phyloP scores from a whole-genome alignment of 139 green algal genomes.

The Closterium sp. region DNA sequence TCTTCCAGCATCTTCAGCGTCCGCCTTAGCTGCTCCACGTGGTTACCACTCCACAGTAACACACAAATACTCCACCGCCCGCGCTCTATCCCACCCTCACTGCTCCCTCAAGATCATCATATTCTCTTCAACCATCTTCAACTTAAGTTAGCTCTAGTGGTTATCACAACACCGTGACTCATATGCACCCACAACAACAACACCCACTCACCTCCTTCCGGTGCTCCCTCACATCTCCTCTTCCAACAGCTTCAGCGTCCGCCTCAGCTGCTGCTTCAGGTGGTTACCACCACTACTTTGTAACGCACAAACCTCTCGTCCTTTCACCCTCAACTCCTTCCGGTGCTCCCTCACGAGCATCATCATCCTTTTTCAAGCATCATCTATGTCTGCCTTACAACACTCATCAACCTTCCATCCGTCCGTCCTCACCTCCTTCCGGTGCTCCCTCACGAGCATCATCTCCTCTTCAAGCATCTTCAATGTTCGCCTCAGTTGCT shows the following conservation, averaged over 20 bases:
- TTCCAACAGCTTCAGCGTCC: constrained; percentile 31
- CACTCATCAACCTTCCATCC: too few species aligned
- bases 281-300: not conserved
- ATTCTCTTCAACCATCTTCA: too few species aligned
- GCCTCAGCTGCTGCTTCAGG: constrained; percentile 47
- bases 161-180: not conserved
- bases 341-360: constrained; percentile 32
- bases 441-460: constrained; percentile 30
- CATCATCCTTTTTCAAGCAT: constrained; percentile 42
- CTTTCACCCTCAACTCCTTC: not conserved
- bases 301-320: too few species aligned
- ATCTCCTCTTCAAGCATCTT: constrained; percentile 43
- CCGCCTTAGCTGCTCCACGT: constrained; percentile 46
- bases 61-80: too few species aligned
- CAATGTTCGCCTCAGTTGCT: constrained; percentile 35
- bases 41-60: too few species aligned
- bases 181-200: not conserved
- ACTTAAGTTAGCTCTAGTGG: constrained; percentile 46
- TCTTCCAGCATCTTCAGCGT: constrained; percentile 41
- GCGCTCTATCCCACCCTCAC: too few species aligned
- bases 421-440: not conserved
- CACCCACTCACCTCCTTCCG: constrained; percentile 9
- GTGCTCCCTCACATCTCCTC: constrained; percentile 45
- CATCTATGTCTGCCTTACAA: constrained; percentile 15
- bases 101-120: too few species aligned